Evolutionary conservation across 2,329 filamentous ascomycete species (phyloP), one percentile per base, ranked within the genome.

Genomic region (Neofusicoccum kwambonambiense): DNA sequence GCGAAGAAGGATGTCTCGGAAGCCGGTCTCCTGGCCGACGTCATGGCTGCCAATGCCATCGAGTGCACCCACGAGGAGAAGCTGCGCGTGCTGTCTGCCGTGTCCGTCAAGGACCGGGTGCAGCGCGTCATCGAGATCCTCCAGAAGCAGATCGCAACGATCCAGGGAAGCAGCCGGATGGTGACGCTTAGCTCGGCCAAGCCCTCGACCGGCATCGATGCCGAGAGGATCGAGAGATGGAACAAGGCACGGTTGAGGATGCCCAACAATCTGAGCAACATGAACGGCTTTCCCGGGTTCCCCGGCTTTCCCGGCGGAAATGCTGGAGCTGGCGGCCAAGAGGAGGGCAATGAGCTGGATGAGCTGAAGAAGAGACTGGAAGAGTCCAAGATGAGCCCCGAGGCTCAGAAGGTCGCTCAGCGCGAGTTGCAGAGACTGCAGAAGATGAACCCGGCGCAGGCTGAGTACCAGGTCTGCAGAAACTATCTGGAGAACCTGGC

Each of bases 361-460:
- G 93, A 98, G 75, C 83, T 99, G 52, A 91, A 93, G 79, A 93
- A 94, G 81, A 92, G 90, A 74, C 82, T 99, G 8, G 88, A 95
- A 56, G 89, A 88, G 51, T 93, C 94, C 0, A 87, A 90, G 68
- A 83, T 99, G 47, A 90, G 90, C 0, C 85, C 90, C 0, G 95
- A 99, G 69, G 93, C 93, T 6, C 86, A 89, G 67, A 97, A 95
- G 79, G 88, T 96, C n/a, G 94, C 93, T 1, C 90, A 96, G 65
- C 86, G 93, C 62, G 95, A 99, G 76, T 77, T 99, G 52, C 91
- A 92, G 72, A 85, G 95, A 22, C 80, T 99, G 67, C 91, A 91
- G 72, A 97, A 97, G 81, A 98, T 98, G 92, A 93, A 92, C 72
- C 93, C 95, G 0, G 92, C 92, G 58, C 95, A 98, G 74, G 94